Evolutionary conservation across 371 early-diverging fungal species (phyloP), one percentile per base, ranked within the genome.

Genomic region (Nematocida sp.): DNA sequence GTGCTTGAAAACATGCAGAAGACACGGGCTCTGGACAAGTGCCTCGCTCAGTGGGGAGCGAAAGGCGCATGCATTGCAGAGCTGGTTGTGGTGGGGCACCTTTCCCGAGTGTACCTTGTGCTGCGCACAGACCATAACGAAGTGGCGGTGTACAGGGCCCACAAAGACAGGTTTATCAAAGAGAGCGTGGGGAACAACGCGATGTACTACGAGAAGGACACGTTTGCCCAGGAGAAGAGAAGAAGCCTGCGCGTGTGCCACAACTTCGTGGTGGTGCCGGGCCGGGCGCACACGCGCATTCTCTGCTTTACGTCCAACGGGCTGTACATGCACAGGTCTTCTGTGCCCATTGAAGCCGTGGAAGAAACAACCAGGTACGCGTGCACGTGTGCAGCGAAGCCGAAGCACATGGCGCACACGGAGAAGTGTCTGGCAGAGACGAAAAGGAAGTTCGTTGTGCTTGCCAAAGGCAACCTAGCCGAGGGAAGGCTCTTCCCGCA

Each of bases 401-500:
- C 62, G 13, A 25, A 38, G 4, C 13, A 25, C 25, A 13, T 11
- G 13, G 43, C 13, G 43, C 43, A 41, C 43, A 13, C 43, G 13
- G 43, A 41, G 43, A 41, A 41, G 43, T 41, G 43, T n/a, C 43
- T 41, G 43, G 43, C 11, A 41, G 27, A 27, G 27, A 43, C 21
- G 13, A 29, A 38, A 38, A 27, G 46, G 5, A 25, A 3, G 11
- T 70, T 70, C 34, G 56, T 46, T 32, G 36, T 70, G 11, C 43
- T 70, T 31, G 58, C 74, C 13, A 70, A 70, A 50, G 58, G 57
- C 13, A 57, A 58, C 32, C 37, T 70, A 53, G 58, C 62, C 17
- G 3, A 29, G 7, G 74, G 74, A 13, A 43, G 2, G 4, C 51
- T 70, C 21, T 46, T 43, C 1, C 0, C 7, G 0, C 50, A 60